phyloP scores from a whole-genome alignment of 805 yeast species.

The Candida berthetii region DNA sequence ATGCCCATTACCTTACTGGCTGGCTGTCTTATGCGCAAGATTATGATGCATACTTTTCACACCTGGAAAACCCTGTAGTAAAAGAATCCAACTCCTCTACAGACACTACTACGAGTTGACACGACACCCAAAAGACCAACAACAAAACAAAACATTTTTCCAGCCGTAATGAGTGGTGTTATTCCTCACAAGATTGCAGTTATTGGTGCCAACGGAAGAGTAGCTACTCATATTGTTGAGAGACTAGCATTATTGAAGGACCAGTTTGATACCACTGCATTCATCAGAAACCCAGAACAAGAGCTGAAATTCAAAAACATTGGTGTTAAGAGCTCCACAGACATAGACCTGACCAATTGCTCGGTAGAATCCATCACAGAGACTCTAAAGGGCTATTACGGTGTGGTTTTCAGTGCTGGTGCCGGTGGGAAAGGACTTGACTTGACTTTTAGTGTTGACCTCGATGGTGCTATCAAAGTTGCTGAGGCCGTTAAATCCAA shows the following conservation, averaged over 20 bases:
- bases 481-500: constrained; percentile 46
- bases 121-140: too few relatives aligned
- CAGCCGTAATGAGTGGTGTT: too few relatives aligned
- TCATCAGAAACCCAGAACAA: constrained; percentile 43
- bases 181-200: constrained; percentile 29
- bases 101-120: too few relatives aligned
- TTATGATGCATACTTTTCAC: too few relatives aligned
- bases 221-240: constrained; percentile 43
- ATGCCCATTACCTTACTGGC: too few relatives aligned
- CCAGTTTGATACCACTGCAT: constrained; percentile 34
- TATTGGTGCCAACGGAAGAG: constrained; percentile 58
- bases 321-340: constrained; percentile 28
- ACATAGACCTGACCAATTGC: constrained; percentile 32
- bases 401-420: constrained; percentile 58
- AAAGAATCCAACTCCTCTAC: too few relatives aligned
- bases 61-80: too few relatives aligned
- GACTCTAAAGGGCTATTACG: constrained; percentile 40
- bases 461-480: constrained; percentile 54
- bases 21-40: too few relatives aligned
- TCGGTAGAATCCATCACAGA: constrained; percentile 27
- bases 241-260: constrained; percentile 21
- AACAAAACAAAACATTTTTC: too few relatives aligned
- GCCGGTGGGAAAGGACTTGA: constrained; percentile 50
- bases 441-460: constrained; percentile 44
- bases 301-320: constrained; percentile 28